Percentiles rank a stretch among this genome's conserved stretches.
These are phyloP conservation scores for Scleroderma citrinum DNA, from an alignment of 768 basidiomycete species.

Conservation along the genomic window DNA sequence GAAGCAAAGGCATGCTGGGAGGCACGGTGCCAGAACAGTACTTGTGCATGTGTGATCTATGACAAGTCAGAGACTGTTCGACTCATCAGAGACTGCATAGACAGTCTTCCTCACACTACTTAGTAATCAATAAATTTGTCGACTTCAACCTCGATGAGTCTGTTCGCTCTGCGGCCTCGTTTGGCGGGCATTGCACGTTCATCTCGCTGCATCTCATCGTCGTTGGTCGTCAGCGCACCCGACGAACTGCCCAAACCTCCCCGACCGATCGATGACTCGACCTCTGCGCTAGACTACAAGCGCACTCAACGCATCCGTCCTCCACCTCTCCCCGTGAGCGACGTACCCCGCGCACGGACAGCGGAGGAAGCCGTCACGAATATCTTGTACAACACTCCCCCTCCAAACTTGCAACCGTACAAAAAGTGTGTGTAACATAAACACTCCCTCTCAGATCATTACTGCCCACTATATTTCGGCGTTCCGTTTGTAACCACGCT, in stretches of 20 bases:
- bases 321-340: conserved; percentile 80
- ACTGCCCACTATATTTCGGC: background rate
- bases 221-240: conserved; percentile 11
- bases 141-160: background rate
- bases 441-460: background rate
- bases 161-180: conserved; percentile 15
- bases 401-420: conserved; percentile 85
- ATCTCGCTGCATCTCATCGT: conserved; percentile 19
- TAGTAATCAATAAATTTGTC: conserved; percentile 5
- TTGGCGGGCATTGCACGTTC: conserved; percentile 10
- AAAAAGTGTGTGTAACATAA: conserved; percentile 60
- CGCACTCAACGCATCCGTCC: conserved; percentile 61
- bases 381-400: conserved; percentile 94
- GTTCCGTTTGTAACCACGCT: background rate
- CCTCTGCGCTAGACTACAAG: conserved; percentile 93
- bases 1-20: conserved; percentile 60
- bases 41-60: conserved; percentile 48
- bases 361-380: conserved; percentile 98
- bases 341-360: conserved; percentile 74
- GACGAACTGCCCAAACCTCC: conserved; percentile 61
- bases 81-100: conserved; percentile 50
- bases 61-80: conserved; percentile 50
- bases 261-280: conserved; percentile 83
- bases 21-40: conserved; percentile 41
- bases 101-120: conserved; percentile 38